Base-by-base conservation (phyloP, 2,329 filamentous ascomycete species). In the Diaporthe amygdali region DNA sequence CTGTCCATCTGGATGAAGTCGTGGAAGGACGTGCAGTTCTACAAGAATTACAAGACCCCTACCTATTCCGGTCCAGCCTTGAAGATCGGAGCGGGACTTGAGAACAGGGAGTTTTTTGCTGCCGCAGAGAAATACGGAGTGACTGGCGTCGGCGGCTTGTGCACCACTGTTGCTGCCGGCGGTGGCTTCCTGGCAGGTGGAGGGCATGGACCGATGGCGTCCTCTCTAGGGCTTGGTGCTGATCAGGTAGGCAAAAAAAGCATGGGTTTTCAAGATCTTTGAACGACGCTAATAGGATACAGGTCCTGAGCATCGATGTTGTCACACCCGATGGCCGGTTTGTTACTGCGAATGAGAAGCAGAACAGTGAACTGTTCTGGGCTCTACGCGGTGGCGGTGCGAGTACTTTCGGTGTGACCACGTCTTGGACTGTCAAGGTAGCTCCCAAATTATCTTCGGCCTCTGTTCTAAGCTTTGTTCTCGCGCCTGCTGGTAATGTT, bases 361-460 rank as follows among this genome's bases (percentile, higher is more conserved):
- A 80, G 51, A 82, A 88, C 69, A 41, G 79, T 0, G 86, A 87
- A 51, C 78, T 88, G 2, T 88, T 84, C 78, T 87, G 84, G 83
- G 85, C 85, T 7, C 79, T 87, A 27, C 78, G 82, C 17, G 85
- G 85, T 17, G 85, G 81, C 2, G 84, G 83, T 22, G 77, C 77
- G 14, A 37, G 69, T 49, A 82, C 80, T 39, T 82, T 79, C 69
- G 80, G 79, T 32, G 76, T 82, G 4, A 78, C 81, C 15, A 75
- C 77, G 44, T 77, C 75, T 51, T 72, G 77, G 64, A 72, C 75
- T 1, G 68, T 78, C 71, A 78, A 76, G 72, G 71, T 73, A 2
- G 75, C 73, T 71, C 76, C 75, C 8, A 37, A 75, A 76, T 7
- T 63, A 32, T 64, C 37, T 10, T 44, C 56, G 9, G 56, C 44